phyloP scores from a whole-genome alignment of 208 protist genomes.

The Acanthamoeba royreba region DNA sequence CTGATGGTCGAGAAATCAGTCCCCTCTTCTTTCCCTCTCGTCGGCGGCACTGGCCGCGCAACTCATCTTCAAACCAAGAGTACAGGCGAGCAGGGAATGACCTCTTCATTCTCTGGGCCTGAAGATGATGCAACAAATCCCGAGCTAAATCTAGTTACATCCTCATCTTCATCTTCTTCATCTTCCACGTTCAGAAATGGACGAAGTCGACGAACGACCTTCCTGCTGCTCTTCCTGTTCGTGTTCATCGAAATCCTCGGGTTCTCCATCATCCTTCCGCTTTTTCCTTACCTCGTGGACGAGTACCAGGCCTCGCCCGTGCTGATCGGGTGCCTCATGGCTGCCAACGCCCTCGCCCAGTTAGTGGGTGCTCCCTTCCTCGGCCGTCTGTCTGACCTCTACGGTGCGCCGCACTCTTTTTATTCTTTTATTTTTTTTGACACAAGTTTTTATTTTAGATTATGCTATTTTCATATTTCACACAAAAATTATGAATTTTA shows the following conservation, averaged over 20 bases:
- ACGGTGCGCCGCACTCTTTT: not conserved
- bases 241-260: slow-evolving; percentile 24
- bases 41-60: no score
- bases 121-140: no score
- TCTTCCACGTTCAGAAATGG: not conserved
- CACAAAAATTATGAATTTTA: no score
- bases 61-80: no score
- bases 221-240: not conserved
- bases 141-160: not conserved
- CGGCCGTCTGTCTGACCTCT: not conserved
- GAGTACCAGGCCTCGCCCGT: not conserved
- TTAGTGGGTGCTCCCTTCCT: not conserved
- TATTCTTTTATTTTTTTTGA: not conserved
- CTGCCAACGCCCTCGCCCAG: slow-evolving; percentile 4
- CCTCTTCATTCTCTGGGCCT: no score
- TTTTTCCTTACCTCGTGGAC: slow-evolving; percentile 2
- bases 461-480: no score
- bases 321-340: not conserved
- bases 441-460: no score
- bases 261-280: not conserved
- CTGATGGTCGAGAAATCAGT: no score
- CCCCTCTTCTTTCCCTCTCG: no score
- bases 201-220: not conserved
- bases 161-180: not conserved
- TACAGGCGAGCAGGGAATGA: no score